phyloP scores from a whole-genome alignment of 352 stramenopile genomes.

The Phytophthora crassamura region DNA sequence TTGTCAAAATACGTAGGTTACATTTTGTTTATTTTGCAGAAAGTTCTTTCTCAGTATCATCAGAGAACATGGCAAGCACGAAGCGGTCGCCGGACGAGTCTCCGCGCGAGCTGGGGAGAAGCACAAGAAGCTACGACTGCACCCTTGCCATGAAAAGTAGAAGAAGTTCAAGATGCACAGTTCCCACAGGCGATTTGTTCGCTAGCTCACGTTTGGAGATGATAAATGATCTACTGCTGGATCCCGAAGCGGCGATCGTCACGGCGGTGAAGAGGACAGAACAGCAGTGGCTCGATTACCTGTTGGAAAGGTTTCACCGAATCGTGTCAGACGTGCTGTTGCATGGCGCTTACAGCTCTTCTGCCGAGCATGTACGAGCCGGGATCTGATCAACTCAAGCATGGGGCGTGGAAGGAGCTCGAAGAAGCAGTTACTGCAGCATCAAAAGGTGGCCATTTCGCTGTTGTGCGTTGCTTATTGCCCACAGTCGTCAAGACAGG shows the following conservation, averaged over 20 bases:
- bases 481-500: neutral
- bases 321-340: neutral
- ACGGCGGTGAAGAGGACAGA: neutral
- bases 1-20: too few species aligned
- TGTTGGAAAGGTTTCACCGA: neutral
- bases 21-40: too few species aligned
- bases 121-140: too few species aligned
- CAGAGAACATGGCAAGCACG: too few species aligned
- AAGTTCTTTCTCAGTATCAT: too few species aligned
- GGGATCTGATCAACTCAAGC: neutral
- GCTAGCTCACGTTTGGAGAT: neutral
- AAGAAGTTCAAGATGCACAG: neutral
- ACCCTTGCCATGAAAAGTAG: neutral
- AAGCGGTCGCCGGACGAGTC: too few species aligned
- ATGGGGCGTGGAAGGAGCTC: neutral
- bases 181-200: neutral
- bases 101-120: too few species aligned
- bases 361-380: neutral
- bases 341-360: neutral
- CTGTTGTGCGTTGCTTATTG: neutral
- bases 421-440: neutral
- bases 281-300: neutral
- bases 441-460: neutral
- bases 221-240: neutral
- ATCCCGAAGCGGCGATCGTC: neutral